A percentile compares a stretch with the other conserved stretches of the same genome.
Evolutionary conservation across 2,329 filamentous ascomycete species (phyloP).

Genomic region (Elsinoe necatrix): DNA sequence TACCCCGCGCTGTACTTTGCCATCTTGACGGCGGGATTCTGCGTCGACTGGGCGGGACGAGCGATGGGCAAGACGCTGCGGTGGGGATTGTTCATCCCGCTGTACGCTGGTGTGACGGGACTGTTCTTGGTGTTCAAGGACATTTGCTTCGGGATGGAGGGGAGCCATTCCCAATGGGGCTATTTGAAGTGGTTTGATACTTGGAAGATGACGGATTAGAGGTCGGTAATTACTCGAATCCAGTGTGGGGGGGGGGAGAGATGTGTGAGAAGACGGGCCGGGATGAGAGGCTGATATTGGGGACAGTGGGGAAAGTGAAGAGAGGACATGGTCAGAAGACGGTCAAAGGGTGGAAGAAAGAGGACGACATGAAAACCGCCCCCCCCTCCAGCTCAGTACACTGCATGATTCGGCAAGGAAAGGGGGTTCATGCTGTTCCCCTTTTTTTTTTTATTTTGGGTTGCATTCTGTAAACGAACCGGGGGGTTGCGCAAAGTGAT

Average conservation of each 20-base stretch:
- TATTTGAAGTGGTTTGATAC: constrained; percentile 89
- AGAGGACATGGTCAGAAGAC: too few species aligned
- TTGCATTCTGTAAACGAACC: not conserved
- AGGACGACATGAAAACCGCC: too few species aligned
- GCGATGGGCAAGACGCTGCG: constrained; percentile 56
- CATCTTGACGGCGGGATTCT: constrained; percentile 81
- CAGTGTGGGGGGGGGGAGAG: not conserved
- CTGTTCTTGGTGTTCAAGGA: constrained; percentile 87
- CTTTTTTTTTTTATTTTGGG: not conserved
- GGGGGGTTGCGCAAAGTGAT: not conserved
- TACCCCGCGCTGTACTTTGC: constrained; percentile 98
- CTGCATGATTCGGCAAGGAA: not conserved
- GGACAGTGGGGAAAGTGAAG: not conserved
- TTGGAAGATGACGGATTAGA: constrained; percentile 71
- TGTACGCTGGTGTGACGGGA: constrained; percentile 68
- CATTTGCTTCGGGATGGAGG: constrained; percentile 94
- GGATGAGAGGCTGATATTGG: too few species aligned
- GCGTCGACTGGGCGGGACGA: constrained; percentile 72
- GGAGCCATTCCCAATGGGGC: constrained; percentile 70
- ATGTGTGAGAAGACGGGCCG: too few species aligned
- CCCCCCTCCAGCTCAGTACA: not conserved
- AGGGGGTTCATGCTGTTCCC: too few species aligned
- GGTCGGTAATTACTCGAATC: not conserved
- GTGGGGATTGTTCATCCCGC: constrained; percentile 58
- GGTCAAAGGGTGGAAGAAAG: too few species aligned